Evolutionary conservation across 352 stramenopile species (phyloP).

Genomic region (Thalassiosira mediterranea): DNA sequence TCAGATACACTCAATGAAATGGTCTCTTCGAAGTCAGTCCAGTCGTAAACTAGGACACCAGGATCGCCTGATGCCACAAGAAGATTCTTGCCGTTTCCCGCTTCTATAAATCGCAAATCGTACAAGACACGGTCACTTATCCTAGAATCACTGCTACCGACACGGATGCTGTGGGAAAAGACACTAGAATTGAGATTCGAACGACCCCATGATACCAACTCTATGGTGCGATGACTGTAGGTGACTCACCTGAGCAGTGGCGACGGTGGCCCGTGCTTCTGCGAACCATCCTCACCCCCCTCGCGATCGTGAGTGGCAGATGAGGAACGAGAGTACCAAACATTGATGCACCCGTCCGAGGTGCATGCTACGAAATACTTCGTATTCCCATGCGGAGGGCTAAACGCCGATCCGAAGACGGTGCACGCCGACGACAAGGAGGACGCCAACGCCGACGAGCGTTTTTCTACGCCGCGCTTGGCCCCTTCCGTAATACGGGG

Average conservation of each 20-base stretch:
- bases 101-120: constrained; percentile 50
- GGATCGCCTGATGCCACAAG: constrained; percentile 48
- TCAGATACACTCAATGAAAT: constrained; percentile 32
- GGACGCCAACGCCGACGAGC: no score
- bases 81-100: constrained; percentile 24
- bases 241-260: constrained; percentile 43
- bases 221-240: no score
- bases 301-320: constrained; percentile 1
- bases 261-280: neutral
- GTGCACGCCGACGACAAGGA: constrained; percentile 15
- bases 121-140: constrained; percentile 30
- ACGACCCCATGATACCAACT: no score
- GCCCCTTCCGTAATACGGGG: no score
- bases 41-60: constrained; percentile 50
- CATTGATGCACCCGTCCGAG: constrained; percentile 36
- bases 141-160: no score
- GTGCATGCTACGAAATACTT: constrained; percentile 43
- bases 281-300: neutral
- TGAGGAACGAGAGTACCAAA: constrained; percentile 28
- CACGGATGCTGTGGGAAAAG: no score
- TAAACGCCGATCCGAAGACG: constrained; percentile 44
- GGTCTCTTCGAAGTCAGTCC: constrained; percentile 49
- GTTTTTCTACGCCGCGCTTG: no score
- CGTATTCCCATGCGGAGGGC: constrained; percentile 9
- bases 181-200: no score